A percentile compares a stretch with the other conserved stretches of the same genome.
Evolutionary conservation across 23 red algal genomes (phyloP).

Genomic region (Gracilaria caudata): DNA sequence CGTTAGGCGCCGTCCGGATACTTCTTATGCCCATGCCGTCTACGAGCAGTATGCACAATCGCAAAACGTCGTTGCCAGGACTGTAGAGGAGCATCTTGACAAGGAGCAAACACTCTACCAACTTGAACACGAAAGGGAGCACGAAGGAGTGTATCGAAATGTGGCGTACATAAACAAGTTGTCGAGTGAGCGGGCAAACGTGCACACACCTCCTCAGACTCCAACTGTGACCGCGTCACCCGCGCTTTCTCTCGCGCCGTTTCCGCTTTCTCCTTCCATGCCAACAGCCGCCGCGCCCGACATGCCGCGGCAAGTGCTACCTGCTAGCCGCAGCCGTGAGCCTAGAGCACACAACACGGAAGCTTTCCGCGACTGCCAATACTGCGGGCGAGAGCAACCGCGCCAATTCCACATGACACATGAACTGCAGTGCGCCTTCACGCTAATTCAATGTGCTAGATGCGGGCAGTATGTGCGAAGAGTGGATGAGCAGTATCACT

Average conservation of each 20-base stretch:
- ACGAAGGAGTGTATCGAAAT: neutral
- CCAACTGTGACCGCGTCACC: conserved; percentile 1
- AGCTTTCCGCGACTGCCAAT: conserved; percentile 3
- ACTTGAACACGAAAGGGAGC: neutral
- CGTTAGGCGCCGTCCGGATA: conserved; percentile 2
- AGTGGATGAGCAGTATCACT: conserved; percentile 26
- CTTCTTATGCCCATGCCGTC: conserved; percentile 1
- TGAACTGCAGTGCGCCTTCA: conserved; percentile 13
- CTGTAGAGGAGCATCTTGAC: neutral
- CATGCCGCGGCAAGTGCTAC: neutral
- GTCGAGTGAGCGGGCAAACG: neutral
- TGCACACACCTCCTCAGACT: neutral
- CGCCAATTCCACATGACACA: conserved; percentile 22
- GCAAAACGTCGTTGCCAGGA: neutral
- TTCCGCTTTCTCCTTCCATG: conserved; percentile 22
- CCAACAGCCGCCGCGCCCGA: neutral
- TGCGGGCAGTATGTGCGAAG: conserved; percentile 14
- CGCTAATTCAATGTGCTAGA: conserved; percentile 18
- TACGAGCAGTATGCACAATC: conserved; percentile 13
- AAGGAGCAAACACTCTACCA: neutral
- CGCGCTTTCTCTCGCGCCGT: conserved; percentile 17
- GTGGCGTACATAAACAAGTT: neutral
- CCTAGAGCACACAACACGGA: neutral
- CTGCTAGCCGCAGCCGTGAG: neutral
- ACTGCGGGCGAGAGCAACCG: neutral